Percentiles rank a stretch among this genome's conserved stretches.
phyloP scores from a whole-genome alignment of 225 moss, liverwort and hornwort genomes.

The Anthoceros angustus region DNA sequence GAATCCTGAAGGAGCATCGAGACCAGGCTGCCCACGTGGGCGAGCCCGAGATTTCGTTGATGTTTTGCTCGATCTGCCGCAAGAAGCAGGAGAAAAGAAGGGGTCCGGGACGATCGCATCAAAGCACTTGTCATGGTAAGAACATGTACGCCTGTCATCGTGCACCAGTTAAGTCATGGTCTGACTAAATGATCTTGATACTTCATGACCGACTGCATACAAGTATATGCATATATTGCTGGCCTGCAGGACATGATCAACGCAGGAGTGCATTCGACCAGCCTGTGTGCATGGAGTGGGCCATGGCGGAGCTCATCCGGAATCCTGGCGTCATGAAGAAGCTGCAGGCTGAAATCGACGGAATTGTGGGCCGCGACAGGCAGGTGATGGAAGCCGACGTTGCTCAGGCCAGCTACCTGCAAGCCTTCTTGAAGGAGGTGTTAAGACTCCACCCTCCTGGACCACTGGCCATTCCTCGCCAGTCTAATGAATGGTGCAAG shows the following conservation, averaged over 20 bases:
- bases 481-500: conserved; percentile 3
- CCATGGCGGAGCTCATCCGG: not conserved
- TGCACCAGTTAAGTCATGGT: not conserved
- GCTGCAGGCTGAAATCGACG: conserved; percentile 1
- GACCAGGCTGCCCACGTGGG: not conserved
- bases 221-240: not conserved
- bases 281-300: not conserved
- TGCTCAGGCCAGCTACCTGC: not conserved
- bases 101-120: not conserved
- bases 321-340: not conserved
- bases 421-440: not conserved
- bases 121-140: not conserved
- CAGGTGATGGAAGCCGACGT: conserved; percentile 1
- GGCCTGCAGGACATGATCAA: not conserved
- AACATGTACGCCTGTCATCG: not conserved
- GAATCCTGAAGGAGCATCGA: conserved; percentile 1
- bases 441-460: not conserved
- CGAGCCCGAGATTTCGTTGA: conserved; percentile 3
- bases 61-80: conserved; percentile 3
- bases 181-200: not conserved
- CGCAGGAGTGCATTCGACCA: not conserved
- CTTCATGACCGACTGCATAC: not conserved
- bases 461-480: not conserved
- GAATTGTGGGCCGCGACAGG: not conserved
- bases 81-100: not conserved